Evolutionary conservation across 495 filamentous ascomycete genomes (phyloP).

Genomic region (Cairneyella variabilis): DNA sequence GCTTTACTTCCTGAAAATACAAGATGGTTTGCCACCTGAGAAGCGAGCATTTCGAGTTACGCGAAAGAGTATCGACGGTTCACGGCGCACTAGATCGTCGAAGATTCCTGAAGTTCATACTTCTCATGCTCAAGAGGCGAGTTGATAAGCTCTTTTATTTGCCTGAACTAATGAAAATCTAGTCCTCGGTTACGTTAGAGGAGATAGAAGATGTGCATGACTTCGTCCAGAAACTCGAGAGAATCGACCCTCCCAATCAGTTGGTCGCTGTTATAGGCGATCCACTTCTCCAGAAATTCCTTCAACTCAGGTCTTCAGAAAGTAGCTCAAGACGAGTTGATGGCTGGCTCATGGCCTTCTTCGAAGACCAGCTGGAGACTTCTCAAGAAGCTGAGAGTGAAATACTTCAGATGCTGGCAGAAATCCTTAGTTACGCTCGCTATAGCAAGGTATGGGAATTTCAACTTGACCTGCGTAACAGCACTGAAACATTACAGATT

Average conservation of each 20-base stretch:
- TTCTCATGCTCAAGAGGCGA: conserved; percentile 62
- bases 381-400: conserved; percentile 46
- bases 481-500: conserved; percentile 36
- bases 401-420: conserved; percentile 51
- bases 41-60: conserved; percentile 50
- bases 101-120: conserved; percentile 71
- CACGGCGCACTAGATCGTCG: conserved; percentile 34
- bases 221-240: conserved; percentile 73
- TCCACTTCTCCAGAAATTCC: conserved; percentile 71
- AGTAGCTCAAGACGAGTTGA: conserved; percentile 52
- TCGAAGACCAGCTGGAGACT: conserved; percentile 53
- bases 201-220: conserved; percentile 70
- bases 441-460: conserved; percentile 56
- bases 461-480: not conserved
- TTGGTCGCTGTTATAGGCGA: conserved; percentile 73
- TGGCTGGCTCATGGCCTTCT: conserved; percentile 61
- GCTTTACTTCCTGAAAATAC: conserved; percentile 41
- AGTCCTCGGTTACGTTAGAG: conserved; percentile 58
- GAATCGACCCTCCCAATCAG: conserved; percentile 77
- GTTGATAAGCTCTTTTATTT: conserved; percentile 9
- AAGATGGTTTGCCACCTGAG: conserved; percentile 25
- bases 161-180: conserved; percentile 12
- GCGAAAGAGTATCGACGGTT: conserved; percentile 42
- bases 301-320: conserved; percentile 60
- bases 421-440: conserved; percentile 54